Base-by-base conservation (phyloP, 495 filamentous ascomycete genomes). In the Podospora appendiculata region DNA sequence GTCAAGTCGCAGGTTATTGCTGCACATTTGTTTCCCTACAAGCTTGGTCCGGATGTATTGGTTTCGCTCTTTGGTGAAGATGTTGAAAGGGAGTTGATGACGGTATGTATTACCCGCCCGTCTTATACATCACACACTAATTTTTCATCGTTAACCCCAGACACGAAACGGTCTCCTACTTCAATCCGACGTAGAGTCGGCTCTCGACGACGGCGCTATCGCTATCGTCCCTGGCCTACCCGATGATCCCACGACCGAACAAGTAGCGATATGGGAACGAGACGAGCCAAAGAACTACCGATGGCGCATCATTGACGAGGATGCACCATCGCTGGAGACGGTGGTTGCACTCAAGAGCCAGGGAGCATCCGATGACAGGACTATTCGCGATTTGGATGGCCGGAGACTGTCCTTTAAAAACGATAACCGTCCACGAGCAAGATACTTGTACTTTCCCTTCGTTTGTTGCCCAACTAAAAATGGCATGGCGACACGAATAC, bases 371-470 rank as follows among this genome's bases (percentile, higher is more conserved):
- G n/a, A n/a, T n/a, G 5, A 32, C 18, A 56, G 46, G 0, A 56
- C 50, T 13, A 48, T 56, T 48, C 49, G 50, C 2, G 49, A 56
- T 39, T 19, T 61, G 0, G 52, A 61, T 13, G 45, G 48, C 14
- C 32, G 47, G 42, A 34, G 45, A 53, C 56, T 64, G 1, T 54
- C 41, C 2, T 64, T 61, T 33, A 48, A 47, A 19, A 64, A 58
- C 13, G 38, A 51, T 32, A 47, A 56, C 16, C 56, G 59, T 14
- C 59, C 59, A 8, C 32, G 46, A 50, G 49, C 59, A 18, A 16
- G 59, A 41, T 62, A 62, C 43, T 42, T 62, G 14, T 62, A 54
- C 47, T 59, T 57, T 41, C 49, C 57, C 12, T 62, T 39, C 43
- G 52, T 48, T n/a, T 40, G 42, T 60, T 4, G 53, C 48, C 0